A percentile compares a stretch with the other conserved stretches of the same genome.
Conservation (phyloP, 768 basidiomycete genomes). For the Sporobolomyces phaffii region DNA sequence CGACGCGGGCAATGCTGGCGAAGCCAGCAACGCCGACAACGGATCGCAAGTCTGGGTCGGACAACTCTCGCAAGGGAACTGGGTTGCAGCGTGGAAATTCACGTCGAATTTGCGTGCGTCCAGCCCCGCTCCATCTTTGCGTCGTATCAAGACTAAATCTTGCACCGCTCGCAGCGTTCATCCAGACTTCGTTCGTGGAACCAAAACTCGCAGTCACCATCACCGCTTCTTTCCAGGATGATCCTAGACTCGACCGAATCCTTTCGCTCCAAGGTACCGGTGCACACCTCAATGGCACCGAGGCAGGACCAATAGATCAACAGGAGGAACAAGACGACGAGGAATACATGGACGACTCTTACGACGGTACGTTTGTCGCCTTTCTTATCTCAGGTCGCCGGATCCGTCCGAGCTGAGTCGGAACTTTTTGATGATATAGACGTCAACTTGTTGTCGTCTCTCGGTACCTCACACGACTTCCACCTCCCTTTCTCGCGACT, state of each 20-base stretch:
- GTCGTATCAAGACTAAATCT: too few species aligned
- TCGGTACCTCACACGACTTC: background rate
- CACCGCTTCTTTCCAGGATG: constrained; percentile 19
- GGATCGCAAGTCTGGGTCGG: constrained; percentile 13
- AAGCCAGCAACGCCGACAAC: background rate
- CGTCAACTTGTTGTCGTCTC: constrained; percentile 13
- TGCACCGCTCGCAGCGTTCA: constrained; percentile 13
- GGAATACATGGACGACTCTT: constrained; percentile 27
- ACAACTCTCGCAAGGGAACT: background rate
- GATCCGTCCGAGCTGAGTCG: background rate
- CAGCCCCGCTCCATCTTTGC: too few species aligned
- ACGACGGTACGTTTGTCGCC: too few species aligned
- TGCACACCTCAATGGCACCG: background rate
- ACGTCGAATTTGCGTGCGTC: background rate
- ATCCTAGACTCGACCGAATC: constrained; percentile 3
- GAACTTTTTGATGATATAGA: too few species aligned
- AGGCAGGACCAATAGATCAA: background rate
- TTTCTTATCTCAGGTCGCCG: too few species aligned
- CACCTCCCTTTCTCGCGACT: constrained; percentile 30
- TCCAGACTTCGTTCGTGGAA: background rate
- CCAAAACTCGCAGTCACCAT: constrained; percentile 22
- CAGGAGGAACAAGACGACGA: constrained; percentile 2
- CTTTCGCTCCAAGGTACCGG: background rate
- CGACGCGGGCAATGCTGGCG: background rate
- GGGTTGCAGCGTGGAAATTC: constrained; percentile 25